Base-by-base conservation (phyloP, 768 basidiomycete species). In the Boletus reticulatus region DNA sequence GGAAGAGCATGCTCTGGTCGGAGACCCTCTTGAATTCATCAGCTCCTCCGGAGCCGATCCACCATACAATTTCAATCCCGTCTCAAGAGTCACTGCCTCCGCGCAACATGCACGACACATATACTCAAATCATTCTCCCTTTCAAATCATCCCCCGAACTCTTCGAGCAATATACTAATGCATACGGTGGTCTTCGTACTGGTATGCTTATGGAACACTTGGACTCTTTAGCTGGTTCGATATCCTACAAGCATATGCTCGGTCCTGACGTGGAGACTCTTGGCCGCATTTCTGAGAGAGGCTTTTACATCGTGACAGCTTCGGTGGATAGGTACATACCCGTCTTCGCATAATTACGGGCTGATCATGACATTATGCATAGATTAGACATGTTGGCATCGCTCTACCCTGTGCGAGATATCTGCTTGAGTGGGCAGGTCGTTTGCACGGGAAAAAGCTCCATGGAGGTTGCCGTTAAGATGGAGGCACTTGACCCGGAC, bases 391-490 rank as follows among this genome's bases (percentile, higher is more conserved):
- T 89, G 84, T 70, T 89, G 12, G 73, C 81, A 1, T 75, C 80
- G 12, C 70, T 90, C 14, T 70, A 81, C 50, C 81, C 85, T 11
- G 72, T 81, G 12, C 78, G 84, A 11, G 89, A 93, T 66, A 76
- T 92, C 22, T 78, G 87, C 27, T 72, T 92, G 34, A 86, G 86
- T 37, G 92, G 91, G 0, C 89, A 92, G 63, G 89, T 93, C 19
- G 85, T 92, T 34, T 88, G 86, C 61, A 86, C 86, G 0, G 92
- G 90, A 0, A 76, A 67, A 45, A 88, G 85, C 52, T 89, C 88
- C 0, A 89, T 93, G 83, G 90, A 93, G 66, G 84, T 93, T n/a
- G 88, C 84, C 5, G 86, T 94, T 42, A 88, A 87, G 67, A 88
- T 93, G 87, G 89, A 92, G 66, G 83, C 77, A 4, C 70, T 85